Conservation (phyloP, 1,284 basidiomycete genomes). For the Cutaneotrichosporon mucoides region DNA sequence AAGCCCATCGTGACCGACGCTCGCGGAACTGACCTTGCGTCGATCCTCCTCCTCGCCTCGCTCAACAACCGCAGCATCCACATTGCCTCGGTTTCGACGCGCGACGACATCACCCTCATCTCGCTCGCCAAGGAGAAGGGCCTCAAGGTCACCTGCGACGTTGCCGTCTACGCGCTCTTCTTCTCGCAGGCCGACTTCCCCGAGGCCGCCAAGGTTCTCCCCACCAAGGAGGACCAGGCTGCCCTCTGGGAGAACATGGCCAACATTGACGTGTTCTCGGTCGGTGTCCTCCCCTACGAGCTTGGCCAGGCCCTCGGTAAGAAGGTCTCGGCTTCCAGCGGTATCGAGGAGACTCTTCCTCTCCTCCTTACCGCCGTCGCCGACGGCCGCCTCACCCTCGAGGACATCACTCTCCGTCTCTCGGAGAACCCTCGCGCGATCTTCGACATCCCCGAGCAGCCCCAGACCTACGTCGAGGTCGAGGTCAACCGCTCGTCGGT, state of each 20-base stretch:
- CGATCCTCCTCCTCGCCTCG: slow-evolving; percentile 86
- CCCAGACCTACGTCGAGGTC: slow-evolving; percentile 86
- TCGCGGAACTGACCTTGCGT: slow-evolving; percentile 85
- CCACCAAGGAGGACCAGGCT: slow-evolving; percentile 72
- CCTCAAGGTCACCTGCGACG: slow-evolving; percentile 93
- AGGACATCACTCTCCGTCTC: slow-evolving; percentile 73
- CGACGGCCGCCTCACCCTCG: slow-evolving; percentile 72
- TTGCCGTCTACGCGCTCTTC: slow-evolving; percentile 89
- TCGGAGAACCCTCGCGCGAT: slow-evolving; percentile 91
- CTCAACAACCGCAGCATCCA: slow-evolving; percentile 87
- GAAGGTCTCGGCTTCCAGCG: slow-evolving; percentile 65
- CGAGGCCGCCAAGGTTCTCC: slow-evolving; percentile 61
- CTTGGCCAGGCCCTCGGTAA: slow-evolving; percentile 67
- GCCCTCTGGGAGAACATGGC: slow-evolving; percentile 84
- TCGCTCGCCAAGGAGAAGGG: slow-evolving; percentile 91
- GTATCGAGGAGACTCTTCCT: slow-evolving; percentile 82
- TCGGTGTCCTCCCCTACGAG: slow-evolving; percentile 77
- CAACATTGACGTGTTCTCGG: slow-evolving; percentile 85
- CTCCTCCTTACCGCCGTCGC: slow-evolving; percentile 82
- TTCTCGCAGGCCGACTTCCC: slow-evolving; percentile 75
- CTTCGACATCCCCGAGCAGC: slow-evolving; percentile 82
- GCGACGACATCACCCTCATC: slow-evolving; percentile 87
- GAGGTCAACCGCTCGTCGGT: slow-evolving; percentile 72
- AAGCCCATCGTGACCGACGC: slow-evolving; percentile 94
- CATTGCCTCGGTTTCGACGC: slow-evolving; percentile 84